Evolutionary conservation across 371 early-diverging fungal species (phyloP), one percentile per base, ranked within the genome.

Genomic region (Modicella reniformis): DNA sequence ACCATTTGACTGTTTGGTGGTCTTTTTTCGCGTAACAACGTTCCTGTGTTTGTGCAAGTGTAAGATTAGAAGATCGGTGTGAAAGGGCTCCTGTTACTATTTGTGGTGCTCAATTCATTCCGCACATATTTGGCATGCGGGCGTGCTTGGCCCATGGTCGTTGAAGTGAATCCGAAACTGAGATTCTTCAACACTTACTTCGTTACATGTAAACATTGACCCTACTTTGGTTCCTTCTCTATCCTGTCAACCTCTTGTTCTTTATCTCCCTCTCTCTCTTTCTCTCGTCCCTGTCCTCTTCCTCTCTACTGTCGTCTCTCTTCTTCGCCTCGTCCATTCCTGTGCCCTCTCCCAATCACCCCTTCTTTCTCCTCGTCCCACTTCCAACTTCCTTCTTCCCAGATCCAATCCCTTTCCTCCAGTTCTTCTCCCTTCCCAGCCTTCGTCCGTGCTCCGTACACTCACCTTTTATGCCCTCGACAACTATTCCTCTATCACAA

Each of bases 51-150:
- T n/a, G n/a, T n/a, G n/a, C n/a, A n/a, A n/a, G n/a, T n/a, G n/a
- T 12, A 7, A 49, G 49, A 7, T 7, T 23, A n/a, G 12, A 49
- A n/a, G 10, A 12, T 12, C n/a, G 49, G 49, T 49, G 12, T 12
- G n/a, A n/a, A 49, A n/a, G 6, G 49, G 49, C 49, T 61, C 37
- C 51, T 61, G 34, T 61, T 51, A n/a, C 51, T 44, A 15, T 59
- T 29, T 61, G 33, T 15, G 25, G 32, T 61, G 61, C 61, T 61
- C 61, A 50, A 33, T 61, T 61, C 61, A 61, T 61, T 61, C 51
- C 51, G 51, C 26, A 26, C 60, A 59, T 48, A 48, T 59, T 59
- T 25, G 60, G 60, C 28, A 59, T 59, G 32, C 13, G 49, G 26
- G 33, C 19, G 25, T 28, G 32, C 37, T 48, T 50, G 50, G 49